Base-by-base conservation (phyloP, 495 filamentous ascomycete genomes). In the Aspergillus bridgeri region DNA sequence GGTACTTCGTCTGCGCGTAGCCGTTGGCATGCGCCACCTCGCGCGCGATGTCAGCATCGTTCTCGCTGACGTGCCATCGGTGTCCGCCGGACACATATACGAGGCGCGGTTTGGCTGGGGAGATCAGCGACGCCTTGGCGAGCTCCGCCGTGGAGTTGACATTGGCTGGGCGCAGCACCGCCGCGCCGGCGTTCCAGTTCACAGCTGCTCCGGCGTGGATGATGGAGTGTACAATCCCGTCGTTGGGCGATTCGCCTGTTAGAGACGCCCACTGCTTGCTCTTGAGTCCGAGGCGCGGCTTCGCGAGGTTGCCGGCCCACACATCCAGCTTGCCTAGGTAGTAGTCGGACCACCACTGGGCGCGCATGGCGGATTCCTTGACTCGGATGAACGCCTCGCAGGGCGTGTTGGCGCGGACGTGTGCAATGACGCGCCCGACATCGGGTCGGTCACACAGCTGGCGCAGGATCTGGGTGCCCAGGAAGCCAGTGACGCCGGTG, bases 151-250 rank as follows among this genome's bases (percentile, higher is more conserved):
- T 81, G 0, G 79, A 70, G 8, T 50, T n/a, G 8, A 81, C 56
- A 48, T 85, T 85, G 45, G 57, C 33, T 0, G 55, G 20, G 11
- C 68, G 64, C 11, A 84, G 63, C 2, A 66, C 51, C 0, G 60
- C 22, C 59, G 79, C 81, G 8, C 57, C 60, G 5, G 75, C 65
- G 50, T 72, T 59, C 64, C 73, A 76, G 17, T 79, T 76, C 5
- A 77, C 71, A 6, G 70, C 67, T 0, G 90, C 90, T n/a, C 89
- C 90, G 61, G 90, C 90, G 74, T 93, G 89, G 53, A 94, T 86
- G 33, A 94, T 76, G 3, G 88, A 73, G 58, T 89, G 82, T 0
- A 84, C 83, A 53, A 81, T 73, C 3, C 82, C 61, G 2, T 76
- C 72, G 33, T 48, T 55, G 29, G 55, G 13, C 88, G 59, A 21